phyloP scores from a whole-genome alignment of 2,329 filamentous ascomycete genomes.

The Aspergillus carbonarius region DNA sequence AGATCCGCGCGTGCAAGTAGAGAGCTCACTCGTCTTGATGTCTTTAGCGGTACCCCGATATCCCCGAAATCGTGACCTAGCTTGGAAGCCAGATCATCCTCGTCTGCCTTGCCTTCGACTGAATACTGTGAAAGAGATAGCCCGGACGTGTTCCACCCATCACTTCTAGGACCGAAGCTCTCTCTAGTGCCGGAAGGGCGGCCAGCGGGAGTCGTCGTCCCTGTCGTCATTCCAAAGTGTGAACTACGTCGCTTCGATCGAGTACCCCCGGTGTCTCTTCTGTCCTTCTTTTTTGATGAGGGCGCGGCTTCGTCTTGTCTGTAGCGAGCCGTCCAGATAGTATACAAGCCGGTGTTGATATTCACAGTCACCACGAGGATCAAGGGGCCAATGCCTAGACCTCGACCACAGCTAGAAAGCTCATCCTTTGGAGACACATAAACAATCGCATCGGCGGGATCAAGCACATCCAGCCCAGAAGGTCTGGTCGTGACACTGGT shows the following conservation, averaged over 20 bases:
- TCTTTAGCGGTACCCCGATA: conserved; percentile 55
- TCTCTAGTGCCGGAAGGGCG: conserved; percentile 69
- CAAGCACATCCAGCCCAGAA: conserved; percentile 58
- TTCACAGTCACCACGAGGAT: conserved; percentile 81
- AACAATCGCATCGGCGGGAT: conserved; percentile 76
- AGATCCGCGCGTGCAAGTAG: conserved; percentile 83
- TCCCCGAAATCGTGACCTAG: conserved; percentile 67
- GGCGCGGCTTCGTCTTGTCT: conserved; percentile 63
- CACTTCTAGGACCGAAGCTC: conserved; percentile 63
- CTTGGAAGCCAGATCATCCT: conserved; percentile 64
- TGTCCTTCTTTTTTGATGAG: conserved; percentile 41
- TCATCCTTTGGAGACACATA: conserved; percentile 72
- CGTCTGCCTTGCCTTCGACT: conserved; percentile 56
- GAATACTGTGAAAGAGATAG: conserved; percentile 39
- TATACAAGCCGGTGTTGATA: conserved; percentile 71
- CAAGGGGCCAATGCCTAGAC: conserved; percentile 53
- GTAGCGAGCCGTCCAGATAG: conserved; percentile 81
- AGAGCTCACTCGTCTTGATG: conserved; percentile 83
- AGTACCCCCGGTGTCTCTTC: conserved; percentile 58
- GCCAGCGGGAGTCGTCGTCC: conserved; percentile 70
- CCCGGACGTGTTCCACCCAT: conserved; percentile 43
- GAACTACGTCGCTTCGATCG: conserved; percentile 68
- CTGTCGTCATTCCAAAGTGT: conserved; percentile 63
- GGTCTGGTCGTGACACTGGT: conserved; percentile 26
- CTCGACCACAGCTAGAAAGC: conserved; percentile 24